Base-by-base conservation (phyloP, 83 land plant species). In the Diphasiastrum complanatum region DNA sequence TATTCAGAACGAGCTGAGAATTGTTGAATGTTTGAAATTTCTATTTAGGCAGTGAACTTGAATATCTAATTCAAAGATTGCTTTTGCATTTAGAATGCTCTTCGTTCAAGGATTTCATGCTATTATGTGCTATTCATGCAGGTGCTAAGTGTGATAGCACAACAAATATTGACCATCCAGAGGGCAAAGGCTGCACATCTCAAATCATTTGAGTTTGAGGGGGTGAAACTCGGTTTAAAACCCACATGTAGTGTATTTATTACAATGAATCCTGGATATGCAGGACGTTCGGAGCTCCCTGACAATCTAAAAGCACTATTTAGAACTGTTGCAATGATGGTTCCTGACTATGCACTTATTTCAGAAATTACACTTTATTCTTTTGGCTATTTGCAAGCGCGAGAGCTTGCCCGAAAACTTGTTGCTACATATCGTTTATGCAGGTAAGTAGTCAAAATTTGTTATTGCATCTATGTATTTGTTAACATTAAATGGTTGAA, bases 71-170 rank as follows among this genome's bases (percentile, higher is more conserved):
- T 14, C 22, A 14, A 14, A 50, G 12, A 19, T 14, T 50, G 12
- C 16, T 56, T 16, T n/a, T n/a, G n/a, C n/a, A n/a, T n/a, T n/a
- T n/a, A n/a, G n/a, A n/a, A n/a, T n/a, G n/a, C n/a, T n/a, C n/a
- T n/a, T n/a, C n/a, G n/a, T n/a, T n/a, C n/a, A n/a, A n/a, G n/a
- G n/a, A n/a, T n/a, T n/a, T n/a, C 47, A 35, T 16, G 8, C 6
- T 26, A 27, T 51, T 41, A 14, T 41, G n/a, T 14, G 12, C 45
- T 41, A 14, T 28, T 22, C 14, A 47, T 52, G n/a, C 64, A 75
- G 78, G 78, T 75, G 28, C 73, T 75, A 3, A 75, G 78, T 68
- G 78, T 75, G 30, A 75, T 75, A 45, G 78, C 78, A 1, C 78
- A 75, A 33, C 78, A 75, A 30, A 75, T 75, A 29, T 45, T 75